Percentiles rank a stretch among this genome's conserved stretches.
Conservation (phyloP, 2,329 filamentous ascomycete genomes). For the Pseudogymnoascus sp. region DNA sequence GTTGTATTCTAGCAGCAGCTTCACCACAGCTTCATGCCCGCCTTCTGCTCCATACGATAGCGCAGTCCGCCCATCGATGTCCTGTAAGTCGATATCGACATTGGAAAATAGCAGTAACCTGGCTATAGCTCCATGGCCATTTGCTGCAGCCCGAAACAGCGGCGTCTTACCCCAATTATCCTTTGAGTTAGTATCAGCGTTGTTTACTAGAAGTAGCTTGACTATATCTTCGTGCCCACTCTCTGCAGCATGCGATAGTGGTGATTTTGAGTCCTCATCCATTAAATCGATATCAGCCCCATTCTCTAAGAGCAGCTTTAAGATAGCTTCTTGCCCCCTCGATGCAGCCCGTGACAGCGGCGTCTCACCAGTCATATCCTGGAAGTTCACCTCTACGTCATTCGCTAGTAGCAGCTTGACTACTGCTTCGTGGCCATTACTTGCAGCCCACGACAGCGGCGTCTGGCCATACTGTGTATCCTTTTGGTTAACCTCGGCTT, state of each 20-base stretch:
- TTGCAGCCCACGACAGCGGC: not conserved
- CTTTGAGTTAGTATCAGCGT: too few species aligned
- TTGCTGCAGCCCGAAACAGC: not conserved
- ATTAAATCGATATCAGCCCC: too few species aligned
- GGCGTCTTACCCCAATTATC: not conserved
- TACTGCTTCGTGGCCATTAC: not conserved
- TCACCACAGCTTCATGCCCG: constrained; percentile 12
- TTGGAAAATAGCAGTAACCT: not conserved
- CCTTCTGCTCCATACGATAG: constrained; percentile 14
- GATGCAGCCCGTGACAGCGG: too few species aligned
- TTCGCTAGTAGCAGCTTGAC: too few species aligned
- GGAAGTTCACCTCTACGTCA: too few species aligned
- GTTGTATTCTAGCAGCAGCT: constrained; percentile 7
- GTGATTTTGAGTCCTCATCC: too few species aligned
- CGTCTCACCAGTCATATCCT: too few species aligned
- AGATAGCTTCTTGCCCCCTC: too few species aligned
- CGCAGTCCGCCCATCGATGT: constrained; percentile 11
- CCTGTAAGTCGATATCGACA: not conserved
- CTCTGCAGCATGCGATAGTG: too few species aligned
- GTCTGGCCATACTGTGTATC: not conserved
- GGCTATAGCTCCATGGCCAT: not conserved
- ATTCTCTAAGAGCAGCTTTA: too few species aligned
- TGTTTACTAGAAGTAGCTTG: too few species aligned
- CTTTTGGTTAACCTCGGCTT: not conserved
- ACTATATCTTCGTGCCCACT: too few species aligned